Base-by-base conservation (phyloP, 2,329 filamentous ascomycete genomes). In the Fusarium odoratissimum region DNA sequence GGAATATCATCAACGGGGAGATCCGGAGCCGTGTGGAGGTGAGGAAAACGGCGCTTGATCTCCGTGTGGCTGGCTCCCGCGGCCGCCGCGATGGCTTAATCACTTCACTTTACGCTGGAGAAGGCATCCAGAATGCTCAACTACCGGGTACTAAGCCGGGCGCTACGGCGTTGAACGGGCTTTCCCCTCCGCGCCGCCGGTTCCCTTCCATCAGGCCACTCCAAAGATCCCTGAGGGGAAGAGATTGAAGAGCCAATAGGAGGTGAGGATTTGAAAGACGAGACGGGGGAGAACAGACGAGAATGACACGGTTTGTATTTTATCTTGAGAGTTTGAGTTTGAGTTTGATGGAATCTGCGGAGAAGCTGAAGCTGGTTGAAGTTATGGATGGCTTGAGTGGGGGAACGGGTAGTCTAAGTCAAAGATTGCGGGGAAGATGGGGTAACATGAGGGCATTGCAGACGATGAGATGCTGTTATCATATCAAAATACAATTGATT, bases 391-490 rank as follows among this genome's bases (percentile, higher is more conserved):
- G 54, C 52, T 61, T 46, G 75, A 66, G 75, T 61, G 75, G 75
- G 75, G 75, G 58, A 65, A 67, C 57, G 71, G 72, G 72, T 72
- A 66, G 65, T 64, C 56, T 54, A 54, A 41, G 46, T 28, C 46
- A 28, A 38, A 33, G 68, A 64, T 40, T 77, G 75, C 63, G 75
- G 75, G 75, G 75, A 71, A 65, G 59, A 73, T 71, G 67, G 70
- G 74, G 67, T 67, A 72, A 69, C 41, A 23, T 44, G 38, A 35
- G 30, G 40, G 13, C 45, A 28, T 38, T 38, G 35, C 17, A n/a
- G 33, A 25, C 40, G 45, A 51, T 45, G n/a, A 25, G 30, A 64
- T 30, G 42, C 19, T 52, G 31, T 66, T 52, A 56, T 62, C n/a
- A 62, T 33, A 12, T 44, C 6, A 23, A 19, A 40, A 38, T 25